Percentiles rank a stretch among this genome's conserved stretches.
Evolutionary conservation across 2,329 filamentous ascomycete genomes (phyloP).

Genomic region (Monosporascus sp.): DNA sequence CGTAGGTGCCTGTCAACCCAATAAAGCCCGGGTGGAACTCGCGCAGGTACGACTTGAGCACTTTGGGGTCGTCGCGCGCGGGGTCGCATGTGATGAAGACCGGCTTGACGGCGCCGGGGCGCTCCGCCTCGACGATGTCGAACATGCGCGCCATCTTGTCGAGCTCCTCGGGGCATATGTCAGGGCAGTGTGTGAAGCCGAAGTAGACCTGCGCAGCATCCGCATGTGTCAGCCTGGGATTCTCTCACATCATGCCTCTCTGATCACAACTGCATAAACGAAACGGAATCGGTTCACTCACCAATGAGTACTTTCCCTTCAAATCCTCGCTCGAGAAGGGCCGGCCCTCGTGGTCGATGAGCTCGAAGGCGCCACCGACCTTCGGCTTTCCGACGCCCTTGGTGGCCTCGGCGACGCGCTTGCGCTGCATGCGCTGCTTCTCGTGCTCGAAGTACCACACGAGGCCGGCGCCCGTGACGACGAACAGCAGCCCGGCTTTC

Average conservation of each 20-base stretch:
- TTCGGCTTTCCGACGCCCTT: slow-evolving; percentile 92
- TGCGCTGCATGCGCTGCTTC: slow-evolving; percentile 84
- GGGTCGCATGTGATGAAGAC: slow-evolving; percentile 97
- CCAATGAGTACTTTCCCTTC: slow-evolving; percentile 79
- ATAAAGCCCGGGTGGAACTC: slow-evolving; percentile 88
- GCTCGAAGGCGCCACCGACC: slow-evolving; percentile 80
- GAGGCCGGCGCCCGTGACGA: slow-evolving; percentile 70
- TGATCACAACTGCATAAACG: too few relatives aligned
- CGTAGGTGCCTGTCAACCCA: slow-evolving; percentile 88
- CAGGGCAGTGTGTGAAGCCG: slow-evolving; percentile 95
- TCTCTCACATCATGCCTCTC: too few relatives aligned
- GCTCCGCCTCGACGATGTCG: slow-evolving; percentile 59
- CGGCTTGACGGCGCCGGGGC: slow-evolving; percentile 57
- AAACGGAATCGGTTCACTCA: too few relatives aligned
- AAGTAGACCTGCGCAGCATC: slow-evolving; percentile 76
- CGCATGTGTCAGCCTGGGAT: slow-evolving; percentile 1
- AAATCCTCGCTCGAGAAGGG: slow-evolving; percentile 74
- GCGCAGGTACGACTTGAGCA: slow-evolving; percentile 77
- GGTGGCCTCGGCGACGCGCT: slow-evolving; percentile 82
- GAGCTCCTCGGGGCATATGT: slow-evolving; percentile 97
- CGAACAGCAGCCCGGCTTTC: slow-evolving; percentile 83
- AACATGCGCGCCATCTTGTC: slow-evolving; percentile 99
- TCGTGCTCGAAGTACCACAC: slow-evolving; percentile 91
- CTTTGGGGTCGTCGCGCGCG: slow-evolving; percentile 78
- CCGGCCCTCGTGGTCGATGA: slow-evolving; percentile 77